phyloP scores from a whole-genome alignment of 2,329 filamentous ascomycete genomes.

The Graphilbum ipis-grandicollis region DNA sequence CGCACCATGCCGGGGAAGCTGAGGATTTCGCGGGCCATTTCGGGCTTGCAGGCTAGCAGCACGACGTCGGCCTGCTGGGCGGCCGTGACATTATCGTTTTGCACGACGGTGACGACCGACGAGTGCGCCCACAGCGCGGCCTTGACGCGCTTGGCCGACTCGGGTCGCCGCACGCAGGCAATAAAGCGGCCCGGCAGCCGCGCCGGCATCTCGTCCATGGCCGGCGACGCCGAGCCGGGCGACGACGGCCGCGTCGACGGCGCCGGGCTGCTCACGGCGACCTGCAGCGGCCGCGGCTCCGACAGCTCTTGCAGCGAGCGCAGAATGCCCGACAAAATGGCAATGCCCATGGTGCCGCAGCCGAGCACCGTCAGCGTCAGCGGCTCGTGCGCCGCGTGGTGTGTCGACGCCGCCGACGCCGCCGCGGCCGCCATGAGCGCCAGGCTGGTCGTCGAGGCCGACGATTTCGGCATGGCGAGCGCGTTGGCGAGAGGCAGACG shows the following conservation, averaged over 20 bases:
- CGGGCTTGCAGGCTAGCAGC: conserved; percentile 66
- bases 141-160: conserved; percentile 52
- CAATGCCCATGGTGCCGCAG: conserved; percentile 74
- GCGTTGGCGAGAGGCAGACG: too few relatives aligned
- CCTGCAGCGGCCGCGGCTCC: conserved; percentile 26
- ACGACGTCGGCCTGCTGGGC: conserved; percentile 54
- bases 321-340: conserved; percentile 67
- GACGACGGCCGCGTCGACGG: conserved; percentile 27
- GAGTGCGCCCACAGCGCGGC: conserved; percentile 46
- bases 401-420: neutral
- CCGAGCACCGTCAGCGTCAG: conserved; percentile 68
- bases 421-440: neutral
- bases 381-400: conserved; percentile 1
- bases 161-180: conserved; percentile 58
- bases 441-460: neutral
- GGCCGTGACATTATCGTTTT: conserved; percentile 54
- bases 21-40: conserved; percentile 54
- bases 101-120: conserved; percentile 44
- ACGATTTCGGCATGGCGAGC: neutral
- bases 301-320: conserved; percentile 43
- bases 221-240: conserved; percentile 20
- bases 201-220: conserved; percentile 27
- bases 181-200: conserved; percentile 60
- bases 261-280: conserved; percentile 14
- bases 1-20: conserved; percentile 48